These are phyloP conservation scores for Primulina huaijiensis DNA, from an alignment of 257 asterid genomes.

Conservation along the genomic window DNA sequence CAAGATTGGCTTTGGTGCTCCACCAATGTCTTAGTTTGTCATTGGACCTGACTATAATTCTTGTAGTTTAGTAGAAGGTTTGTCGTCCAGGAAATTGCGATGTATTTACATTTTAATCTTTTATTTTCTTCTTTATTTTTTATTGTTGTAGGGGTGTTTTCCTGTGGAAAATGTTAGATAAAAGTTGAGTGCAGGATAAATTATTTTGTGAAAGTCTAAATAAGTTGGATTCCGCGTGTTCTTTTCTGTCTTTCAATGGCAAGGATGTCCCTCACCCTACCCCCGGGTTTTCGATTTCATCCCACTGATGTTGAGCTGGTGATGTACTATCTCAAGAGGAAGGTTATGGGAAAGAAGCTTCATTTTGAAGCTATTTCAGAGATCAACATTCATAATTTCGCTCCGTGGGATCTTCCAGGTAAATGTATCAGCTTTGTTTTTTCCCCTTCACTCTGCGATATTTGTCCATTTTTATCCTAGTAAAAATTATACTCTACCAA, in stretches of 20 bases:
- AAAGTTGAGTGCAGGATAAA: neutral
- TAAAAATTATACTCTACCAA: neutral
- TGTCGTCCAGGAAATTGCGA: neutral
- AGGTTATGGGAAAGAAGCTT: conserved; percentile 58
- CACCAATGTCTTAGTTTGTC: conserved; percentile 54
- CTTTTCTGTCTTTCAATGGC: conserved; percentile 31
- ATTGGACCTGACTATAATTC: conserved; percentile 68
- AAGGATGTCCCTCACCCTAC: conserved; percentile 36
- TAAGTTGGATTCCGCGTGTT: conserved; percentile 18
- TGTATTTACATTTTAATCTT: conserved; percentile 19
- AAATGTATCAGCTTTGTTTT: neutral
- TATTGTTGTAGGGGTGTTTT: neutral
- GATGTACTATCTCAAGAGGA: conserved; percentile 79
- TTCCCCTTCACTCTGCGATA: neutral
- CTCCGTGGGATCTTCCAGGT: conserved; percentile 99
- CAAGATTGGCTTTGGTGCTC: conserved; percentile 68
- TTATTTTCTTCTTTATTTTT: conserved; percentile 12
- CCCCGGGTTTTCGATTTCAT: conserved; percentile 89
- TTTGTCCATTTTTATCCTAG: neutral
- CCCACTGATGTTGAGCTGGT: conserved; percentile 82
- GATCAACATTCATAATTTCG: conserved; percentile 62
- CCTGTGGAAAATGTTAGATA: no score
- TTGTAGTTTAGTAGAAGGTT: conserved; percentile 20
- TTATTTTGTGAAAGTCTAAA: conserved; percentile 22
- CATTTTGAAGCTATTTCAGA: conserved; percentile 65